phyloP scores from a whole-genome alignment of 1,284 basidiomycete genomes.

The Volvariella surrecta region DNA sequence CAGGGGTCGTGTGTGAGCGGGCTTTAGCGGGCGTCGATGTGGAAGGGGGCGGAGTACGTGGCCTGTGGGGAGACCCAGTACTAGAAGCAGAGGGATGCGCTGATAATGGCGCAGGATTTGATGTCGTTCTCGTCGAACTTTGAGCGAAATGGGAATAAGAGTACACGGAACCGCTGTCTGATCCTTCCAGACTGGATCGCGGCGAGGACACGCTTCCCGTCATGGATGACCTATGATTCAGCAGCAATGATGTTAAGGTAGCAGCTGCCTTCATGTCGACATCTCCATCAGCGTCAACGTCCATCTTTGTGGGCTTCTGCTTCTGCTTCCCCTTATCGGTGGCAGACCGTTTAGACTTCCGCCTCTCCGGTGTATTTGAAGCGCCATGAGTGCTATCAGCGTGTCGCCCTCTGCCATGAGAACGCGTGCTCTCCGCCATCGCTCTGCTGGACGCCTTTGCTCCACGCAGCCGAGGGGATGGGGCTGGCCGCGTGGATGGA shows the following conservation, averaged over 20 bases:
- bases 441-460: slow-evolving; percentile 23
- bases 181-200: slow-evolving; percentile 59
- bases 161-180: slow-evolving; percentile 44
- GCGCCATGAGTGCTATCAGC: slow-evolving; percentile 21
- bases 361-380: slow-evolving; percentile 22
- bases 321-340: slow-evolving; percentile 45
- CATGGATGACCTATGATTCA: slow-evolving; percentile 52
- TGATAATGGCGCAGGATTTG: slow-evolving; percentile 20
- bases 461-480: slow-evolving; percentile 30
- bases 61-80: too few relatives aligned
- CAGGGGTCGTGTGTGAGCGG: slow-evolving; percentile 24
- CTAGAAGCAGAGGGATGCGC: slow-evolving; percentile 18
- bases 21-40: slow-evolving; percentile 3
- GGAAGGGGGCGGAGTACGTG: too few relatives aligned
- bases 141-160: slow-evolving; percentile 55
- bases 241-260: slow-evolving; percentile 62
- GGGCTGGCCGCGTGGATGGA: slow-evolving; percentile 35
- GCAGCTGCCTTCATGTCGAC: slow-evolving; percentile 75
- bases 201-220: slow-evolving; percentile 52
- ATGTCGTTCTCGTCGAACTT: slow-evolving; percentile 42
- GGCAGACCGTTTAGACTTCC: slow-evolving; percentile 27
- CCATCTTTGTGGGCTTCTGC: slow-evolving; percentile 25
- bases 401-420: slow-evolving; percentile 19
- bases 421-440: slow-evolving; percentile 34
- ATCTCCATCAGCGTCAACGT: slow-evolving; percentile 40